Conservation (phyloP, 768 basidiomycete species). For the Sarcomyxa edulis region DNA sequence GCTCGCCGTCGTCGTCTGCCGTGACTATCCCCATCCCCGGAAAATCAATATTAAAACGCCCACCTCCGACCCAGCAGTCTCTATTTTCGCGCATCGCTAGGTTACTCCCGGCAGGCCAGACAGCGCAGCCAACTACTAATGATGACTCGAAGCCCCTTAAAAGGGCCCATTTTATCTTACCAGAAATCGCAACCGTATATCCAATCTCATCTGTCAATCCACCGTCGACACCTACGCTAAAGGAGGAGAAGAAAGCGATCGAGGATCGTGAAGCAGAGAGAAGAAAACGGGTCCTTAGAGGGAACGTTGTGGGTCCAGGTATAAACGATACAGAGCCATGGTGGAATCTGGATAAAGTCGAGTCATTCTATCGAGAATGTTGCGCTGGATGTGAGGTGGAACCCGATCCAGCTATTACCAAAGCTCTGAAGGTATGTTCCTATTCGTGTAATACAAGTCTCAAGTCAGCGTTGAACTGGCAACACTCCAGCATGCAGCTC, state of each 20-base stretch:
- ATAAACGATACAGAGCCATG: slow-evolving; percentile 48
- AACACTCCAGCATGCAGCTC: slow-evolving; percentile 44
- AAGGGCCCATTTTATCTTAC: slow-evolving; percentile 88
- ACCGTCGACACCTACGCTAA: slow-evolving; percentile 72
- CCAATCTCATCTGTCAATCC: slow-evolving; percentile 84
- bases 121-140: slow-evolving; percentile 19
- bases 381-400: slow-evolving; percentile 72
- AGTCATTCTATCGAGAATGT: slow-evolving; percentile 83
- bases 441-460: neutral
- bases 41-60: slow-evolving; percentile 76
- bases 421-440: slow-evolving; percentile 60
- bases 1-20: slow-evolving; percentile 72
- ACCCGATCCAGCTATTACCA: slow-evolving; percentile 59
- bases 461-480: neutral
- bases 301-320: slow-evolving; percentile 34
- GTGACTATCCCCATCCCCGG: slow-evolving; percentile 77
- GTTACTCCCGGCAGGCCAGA: slow-evolving; percentile 59
- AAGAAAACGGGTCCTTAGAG: slow-evolving; percentile 58
- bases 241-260: slow-evolving; percentile 78
- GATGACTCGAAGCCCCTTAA: slow-evolving; percentile 65
- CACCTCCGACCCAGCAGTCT: slow-evolving; percentile 61
- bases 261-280: slow-evolving; percentile 73
- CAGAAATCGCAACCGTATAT: slow-evolving; percentile 81
- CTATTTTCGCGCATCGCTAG: slow-evolving; percentile 72
- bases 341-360: slow-evolving; percentile 85